These are phyloP conservation scores for Megacollybia platyphylla DNA, from an alignment of 1,284 basidiomycete genomes.

Conservation along the genomic window DNA sequence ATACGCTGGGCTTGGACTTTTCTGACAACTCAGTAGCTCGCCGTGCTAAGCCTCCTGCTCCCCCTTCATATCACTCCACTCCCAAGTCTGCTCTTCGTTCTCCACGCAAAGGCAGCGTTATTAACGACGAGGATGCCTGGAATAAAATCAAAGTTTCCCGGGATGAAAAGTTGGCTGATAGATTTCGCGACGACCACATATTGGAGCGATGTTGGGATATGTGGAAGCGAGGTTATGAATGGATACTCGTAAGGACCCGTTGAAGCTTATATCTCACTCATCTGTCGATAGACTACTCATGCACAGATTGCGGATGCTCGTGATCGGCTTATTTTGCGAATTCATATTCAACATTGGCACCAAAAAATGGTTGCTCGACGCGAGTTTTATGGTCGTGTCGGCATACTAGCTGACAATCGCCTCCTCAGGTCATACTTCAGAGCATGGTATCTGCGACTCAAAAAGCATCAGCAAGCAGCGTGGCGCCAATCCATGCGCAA, in stretches of 20 bases:
- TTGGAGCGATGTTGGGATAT: conserved; percentile 57
- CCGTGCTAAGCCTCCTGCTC: not conserved
- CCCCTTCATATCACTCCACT: not conserved
- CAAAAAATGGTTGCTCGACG: conserved; percentile 20
- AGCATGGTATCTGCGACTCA: conserved; percentile 36
- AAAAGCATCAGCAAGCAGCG: conserved; percentile 29
- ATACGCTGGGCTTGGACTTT: not conserved
- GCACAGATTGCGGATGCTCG: conserved; percentile 45
- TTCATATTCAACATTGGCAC: conserved; percentile 47
- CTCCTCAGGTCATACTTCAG: conserved; percentile 25
- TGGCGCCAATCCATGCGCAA: conserved; percentile 59
- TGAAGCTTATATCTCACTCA: not conserved
- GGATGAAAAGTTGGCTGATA: conserved; percentile 60
- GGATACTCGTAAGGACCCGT: conserved; percentile 46
- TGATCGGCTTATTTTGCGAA: conserved; percentile 44
- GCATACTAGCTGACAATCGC: conserved; percentile 25
- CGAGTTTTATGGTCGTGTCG: conserved; percentile 26
- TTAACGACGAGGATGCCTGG: conserved; percentile 63
- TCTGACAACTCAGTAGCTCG: not conserved
- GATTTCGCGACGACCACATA: conserved; percentile 47
- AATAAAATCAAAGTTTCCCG: conserved; percentile 56
- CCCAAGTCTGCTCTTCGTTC: not conserved
- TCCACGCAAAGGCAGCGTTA: not conserved
- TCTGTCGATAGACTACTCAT: conserved; percentile 37
- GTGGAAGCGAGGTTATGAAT: conserved; percentile 55